phyloP scores from a whole-genome alignment of 306 rosid genomes.

The Prunus salicina region DNA sequence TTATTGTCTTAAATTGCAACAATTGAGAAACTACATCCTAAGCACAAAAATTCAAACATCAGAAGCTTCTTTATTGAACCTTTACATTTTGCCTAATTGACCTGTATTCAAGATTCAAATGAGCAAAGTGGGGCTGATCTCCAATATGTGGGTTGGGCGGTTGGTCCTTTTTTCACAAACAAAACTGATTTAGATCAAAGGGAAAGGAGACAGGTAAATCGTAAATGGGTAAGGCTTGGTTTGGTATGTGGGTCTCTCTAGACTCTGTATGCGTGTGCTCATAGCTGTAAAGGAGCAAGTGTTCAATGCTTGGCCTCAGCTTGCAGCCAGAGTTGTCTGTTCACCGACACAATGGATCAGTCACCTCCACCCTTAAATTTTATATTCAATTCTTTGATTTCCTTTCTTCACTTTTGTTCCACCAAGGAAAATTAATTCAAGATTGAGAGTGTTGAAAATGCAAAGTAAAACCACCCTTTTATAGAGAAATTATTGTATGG shows the following conservation, averaged over 20 bases:
- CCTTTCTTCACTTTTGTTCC: background rate
- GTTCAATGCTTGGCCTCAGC: conserved; percentile 14
- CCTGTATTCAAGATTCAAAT: conserved; percentile 15
- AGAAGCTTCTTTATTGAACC: background rate
- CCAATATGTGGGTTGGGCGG: background rate
- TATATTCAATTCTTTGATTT: background rate
- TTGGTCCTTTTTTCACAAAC: conserved; percentile 18
- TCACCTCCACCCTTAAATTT: background rate
- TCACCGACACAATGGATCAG: conserved; percentile 7
- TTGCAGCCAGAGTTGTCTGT: background rate
- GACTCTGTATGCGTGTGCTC: background rate
- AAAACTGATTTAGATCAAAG: background rate
- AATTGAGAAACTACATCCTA: no score
- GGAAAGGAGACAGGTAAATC: background rate
- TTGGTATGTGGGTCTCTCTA: background rate
- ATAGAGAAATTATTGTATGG: no score
- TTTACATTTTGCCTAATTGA: background rate
- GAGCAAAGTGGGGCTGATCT: background rate
- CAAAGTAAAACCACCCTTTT: no score
- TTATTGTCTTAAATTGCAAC: no score
- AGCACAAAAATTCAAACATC: no score
- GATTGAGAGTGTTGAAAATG: background rate
- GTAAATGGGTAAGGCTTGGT: background rate
- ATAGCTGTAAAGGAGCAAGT: conserved; percentile 31
- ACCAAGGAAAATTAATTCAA: background rate